Base-by-base conservation (phyloP, 345 rosid genomes). In the Camelina hispida region DNA sequence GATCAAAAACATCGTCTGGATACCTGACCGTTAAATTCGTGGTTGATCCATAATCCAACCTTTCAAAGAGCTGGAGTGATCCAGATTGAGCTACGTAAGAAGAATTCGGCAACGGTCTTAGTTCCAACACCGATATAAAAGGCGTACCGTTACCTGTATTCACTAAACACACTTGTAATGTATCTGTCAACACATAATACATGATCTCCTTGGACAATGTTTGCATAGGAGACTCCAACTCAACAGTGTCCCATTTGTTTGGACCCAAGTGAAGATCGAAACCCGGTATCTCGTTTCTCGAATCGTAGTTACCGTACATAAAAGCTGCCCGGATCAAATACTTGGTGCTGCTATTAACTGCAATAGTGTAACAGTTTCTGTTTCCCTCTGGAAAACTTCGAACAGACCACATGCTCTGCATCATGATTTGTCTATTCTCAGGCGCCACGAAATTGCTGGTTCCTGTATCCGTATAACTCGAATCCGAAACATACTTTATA, bases 221-320 rank as follows among this genome's bases (percentile, higher is more conserved):
- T 11, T 0, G 13, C 0, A 68, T 34, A 22, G 76, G 62, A 70
- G 82, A 67, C 34, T 9, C 51, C 2, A 83, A 11, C 42, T 9
- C 53, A 38, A 85, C 61, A 4, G 80, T 77, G 25, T 0, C 57
- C 91, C 91, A 91, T 4, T 62, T 61, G 52, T 82, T 83, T 12
- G 82, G 80, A 32, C 89, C 97, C 4, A 91, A 28, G 43, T 84
- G 46, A 11, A 91, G 57, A 70, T 87, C 87, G 32, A 89, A 89
- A 10, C n/a, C 43, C 0, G 86, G 91, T 3, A 69, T 5, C 32
- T 46, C 52, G 11, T 71, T 70, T 18, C 44, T 47, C 6, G 63
- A 67, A 43, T 91, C 91, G 15, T 88, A 91, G 71, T 88, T 83
- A 14, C 89, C 91, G 25, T 90, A 84, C 78, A 79, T 52, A 70